phyloP scores from a whole-genome alignment of 495 filamentous ascomycete species.

The Jackrogersella minutella region DNA sequence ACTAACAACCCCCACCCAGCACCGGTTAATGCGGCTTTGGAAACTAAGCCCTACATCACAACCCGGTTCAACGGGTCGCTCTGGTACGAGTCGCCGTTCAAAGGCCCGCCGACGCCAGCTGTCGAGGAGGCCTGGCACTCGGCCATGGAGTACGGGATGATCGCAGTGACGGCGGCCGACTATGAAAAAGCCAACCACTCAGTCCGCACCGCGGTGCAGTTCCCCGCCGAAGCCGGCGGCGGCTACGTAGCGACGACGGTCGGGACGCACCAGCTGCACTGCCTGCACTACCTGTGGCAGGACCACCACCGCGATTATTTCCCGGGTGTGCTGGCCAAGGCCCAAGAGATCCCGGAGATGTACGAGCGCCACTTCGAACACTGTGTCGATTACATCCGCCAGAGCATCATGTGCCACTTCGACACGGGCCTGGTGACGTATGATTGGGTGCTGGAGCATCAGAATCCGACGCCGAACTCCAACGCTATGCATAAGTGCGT shows the following conservation, averaged over 20 bases:
- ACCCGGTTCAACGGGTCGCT: no score
- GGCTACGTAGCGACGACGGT: neutral
- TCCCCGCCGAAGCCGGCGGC: neutral
- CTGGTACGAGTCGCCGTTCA: no score
- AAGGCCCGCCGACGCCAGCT: no score
- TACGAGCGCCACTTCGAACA: slow-evolving; percentile 46
- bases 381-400: slow-evolving; percentile 47
- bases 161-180: no score
- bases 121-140: no score
- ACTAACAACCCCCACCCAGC: no score
- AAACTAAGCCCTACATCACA: no score
- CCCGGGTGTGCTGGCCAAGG: slow-evolving; percentile 15
- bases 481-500: slow-evolving; percentile 44
- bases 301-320: slow-evolving; percentile 14
- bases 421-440: slow-evolving; percentile 39
- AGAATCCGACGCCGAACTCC: slow-evolving; percentile 43
- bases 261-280: neutral
- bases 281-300: neutral
- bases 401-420: slow-evolving; percentile 46
- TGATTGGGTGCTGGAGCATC: slow-evolving; percentile 41
- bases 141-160: no score
- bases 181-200: no score
- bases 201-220: no score
- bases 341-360: slow-evolving; percentile 35
- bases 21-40: no score